Evolutionary conservation across 139 green algal species (phyloP), one percentile per base, ranked within the genome.

Genomic region (Marvania coccoides): DNA sequence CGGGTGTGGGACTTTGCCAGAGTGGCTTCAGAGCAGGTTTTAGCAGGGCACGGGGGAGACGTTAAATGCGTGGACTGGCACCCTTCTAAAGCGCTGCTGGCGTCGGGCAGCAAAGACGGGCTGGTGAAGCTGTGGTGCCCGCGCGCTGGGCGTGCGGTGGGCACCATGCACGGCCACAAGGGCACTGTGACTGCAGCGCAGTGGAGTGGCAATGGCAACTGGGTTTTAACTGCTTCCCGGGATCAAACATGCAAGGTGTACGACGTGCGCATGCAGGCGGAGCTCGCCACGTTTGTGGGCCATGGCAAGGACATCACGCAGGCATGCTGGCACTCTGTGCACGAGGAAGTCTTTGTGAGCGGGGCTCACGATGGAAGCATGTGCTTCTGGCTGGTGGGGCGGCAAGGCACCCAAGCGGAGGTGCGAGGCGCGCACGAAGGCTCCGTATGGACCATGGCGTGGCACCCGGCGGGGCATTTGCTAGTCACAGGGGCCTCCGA

Each of bases 51-150:
- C 61, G 86, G 89, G 34, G 90, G 91, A 26, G 91, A 98, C 66
- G 91, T 97, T 35, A 92, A 89, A 45, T 78, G 62, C 58, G 85
- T 90, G 47, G 83, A 96, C 46, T 98, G 92, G 92, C 92, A 98
- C 71, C 92, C 93, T 0, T 33, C 8, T 23, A 87, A 86, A 67
- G 77, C 74, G 2, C 61, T 96, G 39, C 33, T 98, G 0, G 92
- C 89, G 12, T 88, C 76, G 26, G 77, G 69, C 47, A 77, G 61
- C 69, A 96, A 97, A 76, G 92, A 98, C 64, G 78, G 61, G 0
- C 75, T 94, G 51, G 73, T 96, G 28, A 98, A 98, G 79, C 75
- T 98, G 61, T 98, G 92, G 92, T 91, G 95, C 71, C 69, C 86
- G 1, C 64, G 79, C 15, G 39, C 53, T 6, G 88, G 88, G 24